Evolutionary conservation across 805 yeast genomes (phyloP), one percentile per base, ranked within the genome.

Genomic region (Kluyveromyces siamensis): DNA sequence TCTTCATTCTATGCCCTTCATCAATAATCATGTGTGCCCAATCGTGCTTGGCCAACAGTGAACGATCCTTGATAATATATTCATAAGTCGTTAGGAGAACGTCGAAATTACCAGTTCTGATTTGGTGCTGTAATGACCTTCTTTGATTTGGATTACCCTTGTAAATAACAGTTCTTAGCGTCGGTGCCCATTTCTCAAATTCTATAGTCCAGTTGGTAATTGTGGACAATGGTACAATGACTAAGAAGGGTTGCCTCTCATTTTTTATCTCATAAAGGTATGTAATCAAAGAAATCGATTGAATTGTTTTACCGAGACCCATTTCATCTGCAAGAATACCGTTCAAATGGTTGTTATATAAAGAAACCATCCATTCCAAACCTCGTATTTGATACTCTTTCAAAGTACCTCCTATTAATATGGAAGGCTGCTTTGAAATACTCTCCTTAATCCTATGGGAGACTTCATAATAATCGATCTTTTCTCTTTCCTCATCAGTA

Each of bases 311-410:
- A 66, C 99, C 99, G 53, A 93, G 74, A 54, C 99, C 99, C 99
- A 93, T 93, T 69, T 93, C 99, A 72, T 93, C 99, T 1, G 99
- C 99, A 50, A 93, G 70, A 55, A 93, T 93, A 73, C 99, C 99
- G 64, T 93, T 93, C 60, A 93, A 75, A 66, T 88, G 95, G 68
- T 93, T 93, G 65, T 93, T 93, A 71, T 78, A 93, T 50, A 93
- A 70, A 0, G 99, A 93, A 2, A 93, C 96, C 99, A 93, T 93
- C 99, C 99, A 93, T 64, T 93, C 96, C 49, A 93, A 73, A 62
- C 99, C 99, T 64, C 85, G 85, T 44, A 93, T 35, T 69, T 93
- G 95, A 63, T 86, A 86, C 58, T 86, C 95, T 62, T 86, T 86
- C 61, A 86, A 71, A 37, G 75, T 73, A 57, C 95, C 95, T 52